Conservation (phyloP, 495 filamentous ascomycete species). For the Bathelium albidoporum region DNA sequence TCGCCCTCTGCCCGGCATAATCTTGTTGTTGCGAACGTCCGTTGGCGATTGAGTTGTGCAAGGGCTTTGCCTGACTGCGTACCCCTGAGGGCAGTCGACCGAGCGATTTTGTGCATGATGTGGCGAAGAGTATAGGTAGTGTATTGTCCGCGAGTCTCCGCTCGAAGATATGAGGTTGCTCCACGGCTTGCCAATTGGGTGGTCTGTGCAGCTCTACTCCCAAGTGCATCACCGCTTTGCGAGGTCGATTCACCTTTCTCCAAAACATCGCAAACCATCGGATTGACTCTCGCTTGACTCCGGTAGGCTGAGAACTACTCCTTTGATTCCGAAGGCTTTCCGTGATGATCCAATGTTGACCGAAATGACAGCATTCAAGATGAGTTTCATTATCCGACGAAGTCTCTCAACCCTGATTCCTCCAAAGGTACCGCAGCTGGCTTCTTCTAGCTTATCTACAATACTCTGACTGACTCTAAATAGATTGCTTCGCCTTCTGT, state of each 20-base stretch:
- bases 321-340: too few relatives aligned
- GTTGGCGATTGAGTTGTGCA: neutral
- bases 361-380: slow-evolving; percentile 56
- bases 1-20: neutral
- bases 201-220: neutral
- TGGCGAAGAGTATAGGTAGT: neutral
- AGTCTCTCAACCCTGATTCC: slow-evolving; percentile 96
- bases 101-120: neutral
- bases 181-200: neutral
- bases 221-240: neutral
- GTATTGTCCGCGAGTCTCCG: neutral
- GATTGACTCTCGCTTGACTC: neutral
- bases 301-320: neutral
- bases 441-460: neutral
- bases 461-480: neutral
- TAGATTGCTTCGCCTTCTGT: slow-evolving; percentile 89
- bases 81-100: neutral
- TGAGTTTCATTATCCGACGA: slow-evolving; percentile 83
- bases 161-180: neutral
- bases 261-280: neutral
- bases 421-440: slow-evolving; percentile 63
- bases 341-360: too few relatives aligned
- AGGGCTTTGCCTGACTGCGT: too few relatives aligned
- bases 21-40: neutral
- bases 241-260: neutral